Evolutionary conservation across 805 yeast genomes (phyloP).

Genomic region (Cyberlindnera lachancei): DNA sequence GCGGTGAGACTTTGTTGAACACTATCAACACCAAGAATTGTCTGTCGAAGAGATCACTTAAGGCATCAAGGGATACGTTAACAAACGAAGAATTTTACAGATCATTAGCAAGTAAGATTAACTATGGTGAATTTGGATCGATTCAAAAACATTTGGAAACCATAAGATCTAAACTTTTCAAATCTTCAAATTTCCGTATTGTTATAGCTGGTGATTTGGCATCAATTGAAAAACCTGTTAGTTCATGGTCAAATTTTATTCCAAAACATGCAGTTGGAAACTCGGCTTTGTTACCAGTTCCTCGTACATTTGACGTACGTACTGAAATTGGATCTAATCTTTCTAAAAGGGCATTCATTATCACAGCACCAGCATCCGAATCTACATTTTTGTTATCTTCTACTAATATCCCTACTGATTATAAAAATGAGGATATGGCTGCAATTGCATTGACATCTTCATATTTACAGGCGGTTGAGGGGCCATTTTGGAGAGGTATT

Average conservation of each 20-base stretch:
- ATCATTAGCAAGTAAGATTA: constrained; percentile 39
- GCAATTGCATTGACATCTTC: constrained; percentile 68
- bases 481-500: constrained; percentile 95
- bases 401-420: constrained; percentile 52
- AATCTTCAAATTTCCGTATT: constrained; percentile 53
- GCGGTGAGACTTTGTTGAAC: constrained; percentile 47
- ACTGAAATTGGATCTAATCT: constrained; percentile 51
- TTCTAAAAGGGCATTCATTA: constrained; percentile 47
- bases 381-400: constrained; percentile 61
- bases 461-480: constrained; percentile 80
- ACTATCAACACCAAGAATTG: constrained; percentile 51
- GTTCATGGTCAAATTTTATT: constrained; percentile 43
- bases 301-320: constrained; percentile 44
- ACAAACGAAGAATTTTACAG: constrained; percentile 52
- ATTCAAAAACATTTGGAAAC: constrained; percentile 44
- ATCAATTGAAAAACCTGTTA: constrained; percentile 45
- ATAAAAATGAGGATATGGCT: constrained; percentile 52
- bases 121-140: constrained; percentile 42
- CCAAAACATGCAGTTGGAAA: neutral
- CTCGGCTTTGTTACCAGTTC: constrained; percentile 29
- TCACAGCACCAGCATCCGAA: constrained; percentile 78
- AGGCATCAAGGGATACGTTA: constrained; percentile 60
- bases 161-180: constrained; percentile 46
- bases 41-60: constrained; percentile 52
- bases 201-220: constrained; percentile 64